Evolutionary conservation across 352 stramenopile genomes (phyloP), one percentile per base, ranked within the genome.

Genomic region (Phytophthora pseudosyringae): DNA sequence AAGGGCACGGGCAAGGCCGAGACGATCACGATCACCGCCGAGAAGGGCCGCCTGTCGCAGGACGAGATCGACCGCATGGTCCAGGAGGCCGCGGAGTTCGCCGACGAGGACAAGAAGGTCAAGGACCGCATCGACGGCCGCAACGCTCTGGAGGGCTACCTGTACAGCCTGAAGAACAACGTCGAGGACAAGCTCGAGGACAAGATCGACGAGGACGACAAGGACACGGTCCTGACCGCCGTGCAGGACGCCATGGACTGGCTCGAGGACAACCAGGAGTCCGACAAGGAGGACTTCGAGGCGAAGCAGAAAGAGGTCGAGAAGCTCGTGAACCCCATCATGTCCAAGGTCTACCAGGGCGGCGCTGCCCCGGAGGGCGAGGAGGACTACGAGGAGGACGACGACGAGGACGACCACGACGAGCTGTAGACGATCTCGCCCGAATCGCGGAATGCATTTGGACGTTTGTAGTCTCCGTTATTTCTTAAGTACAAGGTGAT

Each of bases 21-120:
- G 69, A 98, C 98, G 85, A 99, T 99, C 74, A 99, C 97, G 69
- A 99, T 99, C 75, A 99, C 97, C 45, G 93, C 95, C 31, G 98
- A 99, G 71, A 99, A 99, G 88, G 98, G 98, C 56, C 95, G 98
- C 83, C 84, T 99, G 46, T 98, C 90, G 29, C 86, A 99, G 67
- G 98, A 99, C 53, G 98, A 99, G 73, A 99, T 99, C 72, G 94
- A 99, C 66, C 91, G 97, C 65, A 99, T 99, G 98, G 97, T 99
- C 28, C 76, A 90, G 59, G 97, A 99, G 75, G 98, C 97, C 26
- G 97, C 99, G 47, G 85, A 99, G 81, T 99, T 97, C 77, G 97
- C 96, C n/a, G 97, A 99, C 48, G 95, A 99, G 74, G 98, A 99
- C 81, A 98, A 98, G 80, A 93, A 94, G 67, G 87, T 98, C 45